phyloP scores from a whole-genome alignment of 2,329 filamentous ascomycete species.

The Diaporthe humulicola region DNA sequence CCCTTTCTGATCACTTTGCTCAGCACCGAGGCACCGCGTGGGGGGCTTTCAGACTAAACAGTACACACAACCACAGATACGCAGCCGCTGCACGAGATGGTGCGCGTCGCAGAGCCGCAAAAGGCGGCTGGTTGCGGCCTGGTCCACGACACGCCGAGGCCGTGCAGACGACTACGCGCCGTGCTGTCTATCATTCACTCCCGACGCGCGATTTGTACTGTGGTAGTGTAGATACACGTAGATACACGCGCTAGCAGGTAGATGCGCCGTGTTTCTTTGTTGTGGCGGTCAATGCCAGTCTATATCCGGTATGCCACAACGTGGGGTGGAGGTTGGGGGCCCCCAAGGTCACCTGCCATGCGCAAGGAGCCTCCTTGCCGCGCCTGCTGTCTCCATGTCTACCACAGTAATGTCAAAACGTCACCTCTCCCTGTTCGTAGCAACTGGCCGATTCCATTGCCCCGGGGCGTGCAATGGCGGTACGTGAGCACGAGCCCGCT shows the following conservation, averaged over 20 bases:
- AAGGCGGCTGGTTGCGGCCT: constrained; percentile 1
- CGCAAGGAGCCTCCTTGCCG: constrained; percentile 21
- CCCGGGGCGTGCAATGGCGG: not conserved
- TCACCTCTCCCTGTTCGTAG: not conserved
- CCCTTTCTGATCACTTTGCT: not conserved
- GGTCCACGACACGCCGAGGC: not conserved
- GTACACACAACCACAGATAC: not conserved
- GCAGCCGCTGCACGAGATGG: not conserved
- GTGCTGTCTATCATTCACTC: not conserved
- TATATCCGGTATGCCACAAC: not conserved
- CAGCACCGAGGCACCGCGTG: not conserved
- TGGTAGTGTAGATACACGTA: too few species aligned
- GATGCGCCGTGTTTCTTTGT: not conserved
- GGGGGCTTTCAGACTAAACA: not conserved
- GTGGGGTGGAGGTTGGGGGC: constrained; percentile 13
- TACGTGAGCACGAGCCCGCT: not conserved
- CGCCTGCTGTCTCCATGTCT: not conserved
- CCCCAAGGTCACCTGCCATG: not conserved
- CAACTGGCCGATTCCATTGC: constrained; percentile 8
- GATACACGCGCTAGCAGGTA: not conserved
- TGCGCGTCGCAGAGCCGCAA: not conserved
- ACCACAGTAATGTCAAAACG: not conserved
- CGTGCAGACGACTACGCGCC: not conserved
- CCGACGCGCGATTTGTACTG: not conserved
- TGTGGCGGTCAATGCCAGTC: constrained; percentile 1